Evolutionary conservation across 192 early-diverging fungal species (phyloP), one percentile per base, ranked within the genome.

Genomic region (Pilobolus umbonatus): DNA sequence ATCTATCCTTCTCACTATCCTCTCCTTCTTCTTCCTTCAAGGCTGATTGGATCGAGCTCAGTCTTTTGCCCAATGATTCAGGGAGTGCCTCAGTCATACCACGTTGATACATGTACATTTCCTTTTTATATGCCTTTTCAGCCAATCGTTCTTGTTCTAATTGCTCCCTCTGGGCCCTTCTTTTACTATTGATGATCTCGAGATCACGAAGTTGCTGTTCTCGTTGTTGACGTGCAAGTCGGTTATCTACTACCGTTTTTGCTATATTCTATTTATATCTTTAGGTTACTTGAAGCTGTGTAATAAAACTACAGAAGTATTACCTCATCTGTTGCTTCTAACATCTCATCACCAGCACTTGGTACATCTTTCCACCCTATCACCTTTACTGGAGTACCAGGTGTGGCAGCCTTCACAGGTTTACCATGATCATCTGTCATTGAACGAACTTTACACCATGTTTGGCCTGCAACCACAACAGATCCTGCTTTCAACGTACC

Each of bases 331-430:
- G 77, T 77, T 2, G 88, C 88, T 42, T 90, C 86, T 22, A 98
- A 62, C 15, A 88, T 91, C 65, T 86, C 77, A 60, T 98, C 94
- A 24, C 96, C 96, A 14, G 96, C 92, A 34, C 77, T 73, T 6
- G 96, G 96, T 26, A 96, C 74, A 9, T 90, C 90, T 60, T 92
- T 91, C 96, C 96, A 98, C 3, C 96, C 96, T 64, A 82, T 86
- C 11, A 96, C 79, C 61, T 88, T 82, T 40, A 95, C 92, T 4
- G 96, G 89, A 2, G 74, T 80, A 19, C 90, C 91, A 3, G 96
- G 96, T 10, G 79, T 79, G n/a, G 90, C 93, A 57, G 82, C 71
- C 60, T 84, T 80, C 8, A 95, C 68, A 1, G 72, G 38, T 35
- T 81, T 78, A 15, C 91, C 88, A 35, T 78, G 75, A 55, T 96